phyloP scores from a whole-genome alignment of 176 grass and related monocot genomes.

The Carex littledalei region DNA sequence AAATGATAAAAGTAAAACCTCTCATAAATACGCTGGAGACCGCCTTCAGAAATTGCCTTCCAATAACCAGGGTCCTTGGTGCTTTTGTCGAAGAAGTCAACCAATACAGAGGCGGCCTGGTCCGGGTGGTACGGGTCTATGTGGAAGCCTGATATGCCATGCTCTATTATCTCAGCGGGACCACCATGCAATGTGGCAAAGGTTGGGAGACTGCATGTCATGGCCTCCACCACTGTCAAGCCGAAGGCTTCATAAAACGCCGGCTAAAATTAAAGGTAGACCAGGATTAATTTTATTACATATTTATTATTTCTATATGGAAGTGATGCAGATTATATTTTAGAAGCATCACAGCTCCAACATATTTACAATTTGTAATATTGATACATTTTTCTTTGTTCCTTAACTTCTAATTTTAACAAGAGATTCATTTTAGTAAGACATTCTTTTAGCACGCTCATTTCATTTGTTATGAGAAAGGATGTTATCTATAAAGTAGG shows the following conservation, averaged over 20 bases:
- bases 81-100: slow-evolving; percentile 68
- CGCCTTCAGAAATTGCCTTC: slow-evolving; percentile 46
- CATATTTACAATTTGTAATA: background rate
- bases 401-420: background rate
- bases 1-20: slow-evolving; percentile 35
- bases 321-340: background rate
- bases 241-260: slow-evolving; percentile 96
- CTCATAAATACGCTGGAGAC: slow-evolving; percentile 64
- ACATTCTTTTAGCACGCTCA: background rate
- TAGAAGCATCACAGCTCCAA: background rate
- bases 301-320: background rate
- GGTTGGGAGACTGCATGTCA: slow-evolving; percentile 85
- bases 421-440: background rate
- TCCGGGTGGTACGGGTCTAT: slow-evolving; percentile 89
- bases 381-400: background rate
- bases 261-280: slow-evolving; percentile 38
- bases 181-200: slow-evolving; percentile 91
- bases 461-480: background rate
- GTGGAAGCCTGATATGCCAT: slow-evolving; percentile 79
- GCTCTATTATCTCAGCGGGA: slow-evolving; percentile 90
- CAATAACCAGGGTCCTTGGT: slow-evolving; percentile 58
- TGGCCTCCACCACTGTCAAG: slow-evolving; percentile 86
- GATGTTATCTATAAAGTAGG: background rate
- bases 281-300: background rate
- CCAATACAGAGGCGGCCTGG: slow-evolving; percentile 53